Conservation (phyloP, 805 yeast species). For the Sugiyamaella boreocaroliniensis region DNA sequence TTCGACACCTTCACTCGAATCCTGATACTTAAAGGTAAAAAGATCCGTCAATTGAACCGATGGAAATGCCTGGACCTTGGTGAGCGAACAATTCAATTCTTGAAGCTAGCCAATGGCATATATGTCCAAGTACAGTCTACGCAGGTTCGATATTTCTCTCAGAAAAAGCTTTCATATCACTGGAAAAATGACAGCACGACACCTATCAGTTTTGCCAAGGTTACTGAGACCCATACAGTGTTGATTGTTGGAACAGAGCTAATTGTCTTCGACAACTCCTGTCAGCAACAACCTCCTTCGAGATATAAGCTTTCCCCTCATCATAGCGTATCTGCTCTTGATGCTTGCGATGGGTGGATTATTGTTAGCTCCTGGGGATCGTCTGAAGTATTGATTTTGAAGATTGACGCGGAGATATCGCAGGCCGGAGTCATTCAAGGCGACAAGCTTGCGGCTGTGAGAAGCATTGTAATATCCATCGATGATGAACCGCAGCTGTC, state of each 20-base stretch:
- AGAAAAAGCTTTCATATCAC: no score
- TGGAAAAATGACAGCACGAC: no score
- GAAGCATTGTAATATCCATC: background rate
- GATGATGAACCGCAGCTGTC: background rate
- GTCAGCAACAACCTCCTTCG: no score
- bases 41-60: background rate
- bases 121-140: no score
- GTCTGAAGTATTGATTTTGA: background rate
- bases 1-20: background rate
- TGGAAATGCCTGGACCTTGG: background rate
- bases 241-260: no score
- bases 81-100: background rate
- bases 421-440: background rate
- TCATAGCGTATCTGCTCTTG: background rate
- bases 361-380: background rate
- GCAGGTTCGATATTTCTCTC: no score
- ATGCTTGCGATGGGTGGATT: background rate
- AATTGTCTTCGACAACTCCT: no score
- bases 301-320: background rate
- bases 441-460: background rate
- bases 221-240: no score
- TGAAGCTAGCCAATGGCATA: no score
- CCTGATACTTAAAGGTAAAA: background rate
- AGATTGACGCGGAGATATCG: background rate
- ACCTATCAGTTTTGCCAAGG: no score